Base-by-base conservation (phyloP, 495 filamentous ascomycete species). In the Evernia prunastri region DNA sequence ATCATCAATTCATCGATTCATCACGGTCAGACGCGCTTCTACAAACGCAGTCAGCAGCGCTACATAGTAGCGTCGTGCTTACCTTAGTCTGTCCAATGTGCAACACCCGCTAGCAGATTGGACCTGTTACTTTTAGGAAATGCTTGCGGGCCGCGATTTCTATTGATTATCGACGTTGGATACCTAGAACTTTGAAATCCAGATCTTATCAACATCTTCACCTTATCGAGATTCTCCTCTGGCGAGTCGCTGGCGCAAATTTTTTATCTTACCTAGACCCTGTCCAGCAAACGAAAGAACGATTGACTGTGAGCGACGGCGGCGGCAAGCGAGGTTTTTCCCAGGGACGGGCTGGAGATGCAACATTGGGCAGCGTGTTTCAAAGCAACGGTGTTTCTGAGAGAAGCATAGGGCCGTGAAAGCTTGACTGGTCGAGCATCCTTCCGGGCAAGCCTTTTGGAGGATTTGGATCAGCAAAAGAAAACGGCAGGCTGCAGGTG, bases 121-220 rank as follows among this genome's bases (percentile, higher is more conserved):
- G 6, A 33, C 9, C 12, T 40, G 27, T 27, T 25, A 18, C 0
- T n/a, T 59, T 59, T 31, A 43, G 39, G 39, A 27, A 45, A 59
- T 59, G 39, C 39, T 45, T 45, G 58, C 25, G 58, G 58, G 23
- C 36, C 36, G 58, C 25, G 39, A 59, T 43, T n/a, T n/a, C n/a
- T 51, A 29, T 51, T 2, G 47, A 17, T 7, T 51, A n/a, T 27
- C 3, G 47, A 51, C 17, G 0, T n/a, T 43, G 18, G 15, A 42
- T 20, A 27, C 6, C n/a, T n/a, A n/a, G 45, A 49, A n/a, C n/a
- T n/a, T 25, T 49, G n/a, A 17, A 49, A 49, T 43, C 42, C 15
- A n/a, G 42, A 42, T 42, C 17, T 7, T 12, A 15, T 42, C 17
- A 20, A 20, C 18, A 43, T 23, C n/a, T 47, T 7, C 10, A 39